Evolutionary conservation across 495 filamentous ascomycete species (phyloP).

Genomic region (Talaromyces proteolyticus): DNA sequence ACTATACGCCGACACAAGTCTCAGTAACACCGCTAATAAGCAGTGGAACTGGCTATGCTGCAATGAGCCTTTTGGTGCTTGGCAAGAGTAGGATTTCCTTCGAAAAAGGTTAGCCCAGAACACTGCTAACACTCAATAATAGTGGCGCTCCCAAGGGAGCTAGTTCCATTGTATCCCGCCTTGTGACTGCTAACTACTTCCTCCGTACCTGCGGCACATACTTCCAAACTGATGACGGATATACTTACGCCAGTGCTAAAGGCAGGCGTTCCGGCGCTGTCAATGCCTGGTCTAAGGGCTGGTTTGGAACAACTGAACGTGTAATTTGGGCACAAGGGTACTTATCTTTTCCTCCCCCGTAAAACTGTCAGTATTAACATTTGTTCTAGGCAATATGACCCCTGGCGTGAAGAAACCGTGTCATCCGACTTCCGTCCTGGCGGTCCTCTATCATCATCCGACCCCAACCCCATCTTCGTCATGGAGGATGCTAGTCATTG

Average conservation of each 20-base stretch:
- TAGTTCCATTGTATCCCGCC: slow-evolving; percentile 48
- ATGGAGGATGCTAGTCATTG: slow-evolving; percentile 52
- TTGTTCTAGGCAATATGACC: slow-evolving; percentile 45
- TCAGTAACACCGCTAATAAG: slow-evolving; percentile 44
- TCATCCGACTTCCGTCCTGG: slow-evolving; percentile 46
- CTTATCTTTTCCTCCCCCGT: slow-evolving; percentile 2
- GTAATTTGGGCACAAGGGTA: slow-evolving; percentile 58
- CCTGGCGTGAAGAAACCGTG: slow-evolving; percentile 50
- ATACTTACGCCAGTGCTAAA: slow-evolving; percentile 42
- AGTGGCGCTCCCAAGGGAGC: slow-evolving; percentile 42
- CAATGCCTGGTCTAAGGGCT: slow-evolving; percentile 57
- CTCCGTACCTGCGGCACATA: slow-evolving; percentile 50
- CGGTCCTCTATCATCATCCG: slow-evolving; percentile 41
- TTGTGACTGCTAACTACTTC: slow-evolving; percentile 52
- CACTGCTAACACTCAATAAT: neutral
- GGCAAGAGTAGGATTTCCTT: slow-evolving; percentile 41
- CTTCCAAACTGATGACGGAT: slow-evolving; percentile 49
- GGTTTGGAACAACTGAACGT: slow-evolving; percentile 47
- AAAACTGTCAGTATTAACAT: neutral
- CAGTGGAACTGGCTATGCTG: slow-evolving; percentile 65
- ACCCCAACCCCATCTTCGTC: slow-evolving; percentile 40
- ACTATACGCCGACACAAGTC: slow-evolving; percentile 48
- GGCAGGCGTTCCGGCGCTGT: slow-evolving; percentile 47
- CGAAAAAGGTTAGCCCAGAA: neutral
- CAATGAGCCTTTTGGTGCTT: slow-evolving; percentile 60